Evolutionary conservation across 495 filamentous ascomycete species (phyloP).

Genomic region (Friedmanniomyces endolithicus): DNA sequence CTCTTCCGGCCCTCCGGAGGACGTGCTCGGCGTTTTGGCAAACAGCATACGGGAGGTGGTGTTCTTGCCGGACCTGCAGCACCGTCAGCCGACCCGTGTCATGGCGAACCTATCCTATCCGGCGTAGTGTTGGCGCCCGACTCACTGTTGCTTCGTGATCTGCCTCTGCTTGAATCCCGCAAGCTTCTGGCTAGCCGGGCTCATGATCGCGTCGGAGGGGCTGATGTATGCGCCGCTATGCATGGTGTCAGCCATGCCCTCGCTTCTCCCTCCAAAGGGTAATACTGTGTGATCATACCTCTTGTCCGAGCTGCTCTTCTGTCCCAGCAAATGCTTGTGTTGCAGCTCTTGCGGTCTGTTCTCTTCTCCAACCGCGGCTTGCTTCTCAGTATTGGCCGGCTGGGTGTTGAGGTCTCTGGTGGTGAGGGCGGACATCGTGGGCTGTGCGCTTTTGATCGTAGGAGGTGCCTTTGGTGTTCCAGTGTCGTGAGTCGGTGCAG

Average conservation of each 20-base stretch:
- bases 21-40: constrained; percentile 8
- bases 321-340: constrained; percentile 1
- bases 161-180: constrained; percentile 72
- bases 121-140: too few species aligned
- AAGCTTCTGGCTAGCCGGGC: constrained; percentile 84
- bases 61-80: constrained; percentile 6
- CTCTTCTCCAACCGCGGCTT: not conserved
- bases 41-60: constrained; percentile 15
- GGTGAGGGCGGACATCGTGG: constrained; percentile 3
- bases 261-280: not conserved
- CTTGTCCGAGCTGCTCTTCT: not conserved
- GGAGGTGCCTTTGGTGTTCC: not conserved
- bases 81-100: not conserved
- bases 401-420: not conserved
- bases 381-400: not conserved
- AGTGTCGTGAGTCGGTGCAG: not conserved
- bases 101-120: too few species aligned
- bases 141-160: constrained; percentile 42
- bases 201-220: constrained; percentile 88
- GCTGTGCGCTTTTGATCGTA: too few species aligned
- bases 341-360: not conserved
- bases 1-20: constrained; percentile 8
- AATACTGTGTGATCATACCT: not conserved
- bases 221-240: constrained; percentile 51
- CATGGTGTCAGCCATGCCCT: not conserved